These are phyloP conservation scores for Hylodesmum podocarpum DNA, from an alignment of 306 rosid species.

Conservation along the genomic window DNA sequence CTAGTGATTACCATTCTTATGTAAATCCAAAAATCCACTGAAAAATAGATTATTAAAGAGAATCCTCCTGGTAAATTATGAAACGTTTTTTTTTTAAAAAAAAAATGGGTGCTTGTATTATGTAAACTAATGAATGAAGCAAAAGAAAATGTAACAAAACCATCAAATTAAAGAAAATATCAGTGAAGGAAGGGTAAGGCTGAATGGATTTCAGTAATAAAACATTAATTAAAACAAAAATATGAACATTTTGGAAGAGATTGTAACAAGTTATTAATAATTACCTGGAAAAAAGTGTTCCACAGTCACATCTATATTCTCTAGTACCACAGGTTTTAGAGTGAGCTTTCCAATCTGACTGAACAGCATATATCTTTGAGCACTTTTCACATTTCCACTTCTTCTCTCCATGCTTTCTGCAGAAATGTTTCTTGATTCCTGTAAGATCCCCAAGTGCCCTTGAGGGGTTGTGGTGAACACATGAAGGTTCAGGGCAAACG, in stretches of 20 bases:
- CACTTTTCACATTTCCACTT: conserved; percentile 94
- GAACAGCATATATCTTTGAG: conserved; percentile 81
- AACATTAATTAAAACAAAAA: background rate
- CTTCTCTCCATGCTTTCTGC: conserved; percentile 94
- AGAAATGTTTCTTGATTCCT: conserved; percentile 81
- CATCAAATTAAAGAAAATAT: background rate
- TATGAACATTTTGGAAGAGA: background rate
- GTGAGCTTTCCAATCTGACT: conserved; percentile 96
- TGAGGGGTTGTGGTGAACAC: conserved; percentile 88
- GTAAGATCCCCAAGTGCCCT: conserved; percentile 92
- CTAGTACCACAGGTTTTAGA: conserved; percentile 86
- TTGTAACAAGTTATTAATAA: background rate
- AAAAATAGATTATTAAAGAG: background rate
- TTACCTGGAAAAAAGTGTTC: conserved; percentile 87
- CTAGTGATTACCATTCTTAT: conserved; percentile 33
- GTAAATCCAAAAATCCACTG: conserved; percentile 2
- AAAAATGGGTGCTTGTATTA: background rate
- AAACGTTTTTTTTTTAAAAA: background rate
- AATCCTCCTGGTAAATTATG: background rate
- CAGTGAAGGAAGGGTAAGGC: background rate
- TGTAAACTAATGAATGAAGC: background rate
- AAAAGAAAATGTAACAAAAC: background rate
- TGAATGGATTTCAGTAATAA: background rate
- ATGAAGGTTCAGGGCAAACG: conserved; percentile 85
- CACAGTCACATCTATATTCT: conserved; percentile 90